Evolutionary conservation across 805 yeast species (phyloP).

Genomic region (Naumovozyma dairenensis): DNA sequence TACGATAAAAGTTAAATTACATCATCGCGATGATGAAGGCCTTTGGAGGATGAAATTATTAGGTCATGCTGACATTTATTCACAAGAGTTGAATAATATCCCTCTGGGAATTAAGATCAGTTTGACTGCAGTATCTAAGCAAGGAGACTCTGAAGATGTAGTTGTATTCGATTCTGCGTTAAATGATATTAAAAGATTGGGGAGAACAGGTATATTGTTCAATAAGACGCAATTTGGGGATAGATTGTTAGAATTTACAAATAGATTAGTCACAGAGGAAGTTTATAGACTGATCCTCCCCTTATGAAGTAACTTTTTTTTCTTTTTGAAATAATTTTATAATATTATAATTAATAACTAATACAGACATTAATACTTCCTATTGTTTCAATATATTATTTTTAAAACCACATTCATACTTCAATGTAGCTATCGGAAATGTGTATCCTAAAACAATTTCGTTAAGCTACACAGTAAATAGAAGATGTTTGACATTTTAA

Average conservation of each 20-base stretch:
- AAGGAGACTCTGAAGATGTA: background rate
- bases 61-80: constrained; percentile 14
- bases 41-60: constrained; percentile 16
- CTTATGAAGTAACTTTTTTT: no score
- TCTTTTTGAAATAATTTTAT: no score
- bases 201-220: constrained; percentile 22
- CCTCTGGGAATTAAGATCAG: constrained; percentile 15
- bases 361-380: no score
- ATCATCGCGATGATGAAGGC: constrained; percentile 8
- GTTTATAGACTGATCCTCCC: constrained; percentile 14
- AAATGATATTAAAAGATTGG: constrained; percentile 17
- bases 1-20: constrained; percentile 17
- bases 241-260: constrained; percentile 22
- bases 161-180: constrained; percentile 8
- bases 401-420: no score
- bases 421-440: no score
- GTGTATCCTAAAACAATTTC: no score
- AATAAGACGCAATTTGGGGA: constrained; percentile 7
- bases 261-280: constrained; percentile 17
- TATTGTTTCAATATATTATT: no score
- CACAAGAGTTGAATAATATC: constrained; percentile 13
- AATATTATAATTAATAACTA: no score
- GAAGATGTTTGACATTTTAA: no score
- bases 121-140: constrained; percentile 1
- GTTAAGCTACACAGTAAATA: no score